Evolutionary conservation across 2,329 filamentous ascomycete genomes (phyloP).

Genomic region (Cercospora sesami): DNA sequence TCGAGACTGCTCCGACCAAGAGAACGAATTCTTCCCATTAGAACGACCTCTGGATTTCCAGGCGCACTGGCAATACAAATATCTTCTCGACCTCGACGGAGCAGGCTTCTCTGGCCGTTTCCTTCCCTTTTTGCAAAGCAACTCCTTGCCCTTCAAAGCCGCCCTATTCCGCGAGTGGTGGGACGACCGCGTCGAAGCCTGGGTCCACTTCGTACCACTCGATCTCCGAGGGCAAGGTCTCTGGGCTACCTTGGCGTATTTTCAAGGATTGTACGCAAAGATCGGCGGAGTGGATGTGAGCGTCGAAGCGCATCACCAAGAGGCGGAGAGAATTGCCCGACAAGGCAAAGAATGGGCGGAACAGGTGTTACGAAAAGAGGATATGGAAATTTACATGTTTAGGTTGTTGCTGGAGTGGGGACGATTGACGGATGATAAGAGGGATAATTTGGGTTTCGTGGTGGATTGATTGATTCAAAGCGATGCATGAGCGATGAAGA

Average conservation of each 20-base stretch:
- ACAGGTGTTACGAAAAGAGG: slow-evolving; percentile 64
- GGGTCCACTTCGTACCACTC: slow-evolving; percentile 78
- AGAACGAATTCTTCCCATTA: slow-evolving; percentile 52
- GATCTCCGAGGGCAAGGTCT: slow-evolving; percentile 72
- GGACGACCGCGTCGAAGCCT: slow-evolving; percentile 69
- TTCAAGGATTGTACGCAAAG: slow-evolving; percentile 55
- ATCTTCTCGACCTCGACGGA: slow-evolving; percentile 71
- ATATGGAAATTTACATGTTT: slow-evolving; percentile 81
- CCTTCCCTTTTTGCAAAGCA: slow-evolving; percentile 64
- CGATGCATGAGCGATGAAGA: not conserved
- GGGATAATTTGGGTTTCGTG: slow-evolving; percentile 48
- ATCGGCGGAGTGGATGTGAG: slow-evolving; percentile 47
- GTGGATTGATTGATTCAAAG: not conserved
- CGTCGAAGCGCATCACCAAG: slow-evolving; percentile 46
- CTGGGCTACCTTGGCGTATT: slow-evolving; percentile 73
- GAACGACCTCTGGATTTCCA: slow-evolving; percentile 53
- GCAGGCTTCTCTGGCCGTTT: slow-evolving; percentile 66
- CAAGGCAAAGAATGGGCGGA: slow-evolving; percentile 66
- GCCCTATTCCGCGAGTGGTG: slow-evolving; percentile 79
- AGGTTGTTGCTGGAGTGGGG: slow-evolving; percentile 76
- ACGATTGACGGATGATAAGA: slow-evolving; percentile 63
- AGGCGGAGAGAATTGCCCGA: slow-evolving; percentile 63
- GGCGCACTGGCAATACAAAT: slow-evolving; percentile 65
- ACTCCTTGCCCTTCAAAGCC: slow-evolving; percentile 67
- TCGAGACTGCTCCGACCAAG: slow-evolving; percentile 56